phyloP scores from a whole-genome alignment of 148 eudicot genomes.

The Fagopyrum tataricum region DNA sequence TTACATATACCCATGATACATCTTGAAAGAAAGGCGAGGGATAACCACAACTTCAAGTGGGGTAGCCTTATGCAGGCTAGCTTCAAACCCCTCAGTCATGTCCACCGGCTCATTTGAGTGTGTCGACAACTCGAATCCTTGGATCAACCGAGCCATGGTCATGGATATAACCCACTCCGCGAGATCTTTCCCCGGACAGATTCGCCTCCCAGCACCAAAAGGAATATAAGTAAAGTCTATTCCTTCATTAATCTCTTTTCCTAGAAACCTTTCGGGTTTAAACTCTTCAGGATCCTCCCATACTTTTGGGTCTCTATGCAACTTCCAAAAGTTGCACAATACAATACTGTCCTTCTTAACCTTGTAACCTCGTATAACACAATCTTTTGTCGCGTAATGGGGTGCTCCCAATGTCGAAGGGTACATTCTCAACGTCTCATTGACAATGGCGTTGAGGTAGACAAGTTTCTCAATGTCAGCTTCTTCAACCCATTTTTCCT shows the following conservation, averaged over 20 bases:
- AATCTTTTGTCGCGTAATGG: not conserved
- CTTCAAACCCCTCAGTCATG: not conserved
- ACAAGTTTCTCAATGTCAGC: constrained; percentile 2
- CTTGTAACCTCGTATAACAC: not conserved
- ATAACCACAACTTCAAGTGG: not conserved
- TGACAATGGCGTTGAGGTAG: not conserved
- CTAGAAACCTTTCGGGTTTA: not conserved
- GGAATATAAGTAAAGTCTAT: not conserved
- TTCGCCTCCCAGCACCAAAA: not conserved
- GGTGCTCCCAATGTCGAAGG: not conserved
- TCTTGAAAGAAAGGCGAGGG: not conserved
- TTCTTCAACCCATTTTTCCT: constrained; percentile 2
- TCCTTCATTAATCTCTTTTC: no score
- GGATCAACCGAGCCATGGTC: not conserved
- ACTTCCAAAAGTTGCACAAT: not conserved
- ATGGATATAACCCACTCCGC: not conserved
- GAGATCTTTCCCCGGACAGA: not conserved
- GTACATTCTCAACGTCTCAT: not conserved
- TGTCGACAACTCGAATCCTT: not conserved
- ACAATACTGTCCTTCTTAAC: not conserved
- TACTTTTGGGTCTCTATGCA: not conserved
- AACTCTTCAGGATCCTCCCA: not conserved
- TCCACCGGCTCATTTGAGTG: not conserved
- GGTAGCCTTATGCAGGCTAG: not conserved
- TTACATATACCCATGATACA: no score